Conservation (phyloP, 2,329 filamentous ascomycete species). For the Penicillium oxalicum region DNA sequence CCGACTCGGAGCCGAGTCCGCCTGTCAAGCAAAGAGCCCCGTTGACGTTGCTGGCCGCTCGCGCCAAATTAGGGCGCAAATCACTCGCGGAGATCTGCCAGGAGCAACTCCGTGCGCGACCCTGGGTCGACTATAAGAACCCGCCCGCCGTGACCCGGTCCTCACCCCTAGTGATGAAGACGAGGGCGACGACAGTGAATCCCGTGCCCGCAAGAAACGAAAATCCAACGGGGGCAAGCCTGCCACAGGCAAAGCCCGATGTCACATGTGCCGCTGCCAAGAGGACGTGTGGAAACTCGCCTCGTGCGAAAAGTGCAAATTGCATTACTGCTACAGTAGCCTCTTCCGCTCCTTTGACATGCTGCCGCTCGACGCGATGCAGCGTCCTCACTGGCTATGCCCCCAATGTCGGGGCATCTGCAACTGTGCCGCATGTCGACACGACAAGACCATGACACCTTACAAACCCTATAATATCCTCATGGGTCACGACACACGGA, state of each 20-base stretch:
- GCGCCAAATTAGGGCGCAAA: constrained; percentile 63
- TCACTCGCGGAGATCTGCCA: constrained; percentile 90
- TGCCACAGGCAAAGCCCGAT: constrained; percentile 50
- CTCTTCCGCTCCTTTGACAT: constrained; percentile 88
- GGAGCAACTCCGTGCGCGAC: constrained; percentile 71
- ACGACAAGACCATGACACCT: constrained; percentile 61
- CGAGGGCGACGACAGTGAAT: constrained; percentile 48
- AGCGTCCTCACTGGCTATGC: constrained; percentile 78
- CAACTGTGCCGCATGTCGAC: constrained; percentile 75
- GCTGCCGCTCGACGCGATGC: constrained; percentile 75
- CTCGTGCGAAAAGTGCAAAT: constrained; percentile 67
- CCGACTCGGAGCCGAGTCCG: too few species aligned
- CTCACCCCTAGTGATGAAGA: constrained; percentile 12
- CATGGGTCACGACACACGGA: constrained; percentile 83
- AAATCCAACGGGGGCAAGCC: constrained; percentile 51
- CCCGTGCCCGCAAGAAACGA: constrained; percentile 58
- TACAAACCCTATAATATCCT: constrained; percentile 84
- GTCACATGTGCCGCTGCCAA: constrained; percentile 76
- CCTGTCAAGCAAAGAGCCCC: constrained; percentile 55
- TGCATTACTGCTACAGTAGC: constrained; percentile 87
- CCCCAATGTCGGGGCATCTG: constrained; percentile 81
- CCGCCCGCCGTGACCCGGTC: constrained; percentile 42
- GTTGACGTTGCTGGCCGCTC: constrained; percentile 58
- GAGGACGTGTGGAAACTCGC: constrained; percentile 83
- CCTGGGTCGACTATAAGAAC: constrained; percentile 68